Percentiles rank a stretch among this genome's conserved stretches.
Conservation (phyloP, 352 stramenopile genomes). For the Pythium folliculosum region DNA sequence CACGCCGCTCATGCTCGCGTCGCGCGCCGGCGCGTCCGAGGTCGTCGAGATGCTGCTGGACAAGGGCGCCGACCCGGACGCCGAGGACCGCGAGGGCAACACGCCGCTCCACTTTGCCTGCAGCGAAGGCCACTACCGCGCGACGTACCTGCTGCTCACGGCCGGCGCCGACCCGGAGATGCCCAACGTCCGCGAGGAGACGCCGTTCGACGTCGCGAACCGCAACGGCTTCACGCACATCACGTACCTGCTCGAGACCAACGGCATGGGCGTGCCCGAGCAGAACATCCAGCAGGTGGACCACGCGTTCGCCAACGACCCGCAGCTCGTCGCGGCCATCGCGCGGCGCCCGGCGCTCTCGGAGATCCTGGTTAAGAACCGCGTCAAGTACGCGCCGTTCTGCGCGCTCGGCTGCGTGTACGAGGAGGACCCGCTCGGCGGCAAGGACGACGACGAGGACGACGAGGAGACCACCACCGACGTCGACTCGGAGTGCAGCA, state of each 20-base stretch:
- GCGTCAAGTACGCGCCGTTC: conserved; percentile 73
- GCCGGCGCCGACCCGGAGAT: conserved; percentile 83
- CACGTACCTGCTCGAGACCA: conserved; percentile 79
- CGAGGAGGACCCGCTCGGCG: conserved; percentile 40
- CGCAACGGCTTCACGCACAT: conserved; percentile 68
- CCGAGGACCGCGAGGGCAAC: conserved; percentile 78
- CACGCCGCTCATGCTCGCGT: conserved; percentile 77
- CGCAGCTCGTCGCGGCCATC: conserved; percentile 61
- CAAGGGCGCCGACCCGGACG: conserved; percentile 69
- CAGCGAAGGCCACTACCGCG: conserved; percentile 71
- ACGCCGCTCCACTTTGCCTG: conserved; percentile 81
- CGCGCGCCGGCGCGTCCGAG: conserved; percentile 49
- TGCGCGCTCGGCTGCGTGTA: conserved; percentile 58
- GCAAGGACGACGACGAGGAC: conserved; percentile 26
- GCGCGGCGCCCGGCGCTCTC: conserved; percentile 61
- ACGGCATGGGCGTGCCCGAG: conserved; percentile 57
- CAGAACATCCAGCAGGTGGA: conserved; percentile 64
- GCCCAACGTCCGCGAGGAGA: conserved; percentile 79
- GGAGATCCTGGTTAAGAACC: conserved; percentile 76
- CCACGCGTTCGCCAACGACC: conserved; percentile 60
- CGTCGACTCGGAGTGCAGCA: conserved; percentile 36
- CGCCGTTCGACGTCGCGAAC: conserved; percentile 77
- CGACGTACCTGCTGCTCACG: conserved; percentile 79
- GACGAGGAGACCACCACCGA: conserved; percentile 38
- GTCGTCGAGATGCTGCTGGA: conserved; percentile 77